Evolutionary conservation across 23 red algal genomes (phyloP).

Genomic region (Agarophyton chilense): DNA sequence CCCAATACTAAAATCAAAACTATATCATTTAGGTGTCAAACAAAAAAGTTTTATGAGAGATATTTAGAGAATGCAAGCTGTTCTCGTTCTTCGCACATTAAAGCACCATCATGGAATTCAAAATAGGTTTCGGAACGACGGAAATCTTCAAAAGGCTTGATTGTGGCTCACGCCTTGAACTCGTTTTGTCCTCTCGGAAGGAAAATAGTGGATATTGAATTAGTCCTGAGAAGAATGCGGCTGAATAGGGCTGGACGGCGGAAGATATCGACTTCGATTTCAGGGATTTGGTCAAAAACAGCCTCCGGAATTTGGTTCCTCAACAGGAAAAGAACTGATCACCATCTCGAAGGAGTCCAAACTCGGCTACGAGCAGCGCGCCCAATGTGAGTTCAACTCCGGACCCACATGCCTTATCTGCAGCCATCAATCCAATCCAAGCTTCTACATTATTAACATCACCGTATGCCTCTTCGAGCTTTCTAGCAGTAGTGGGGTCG

Average conservation of each 20-base stretch:
- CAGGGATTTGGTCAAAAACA: neutral
- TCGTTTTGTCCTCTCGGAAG: neutral
- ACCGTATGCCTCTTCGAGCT: constrained; percentile 21
- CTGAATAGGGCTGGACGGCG: neutral
- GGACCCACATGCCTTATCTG: constrained; percentile 9
- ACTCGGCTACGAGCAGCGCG: constrained; percentile 26
- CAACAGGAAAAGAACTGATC: constrained; percentile 57
- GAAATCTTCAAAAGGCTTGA: too few relatives aligned
- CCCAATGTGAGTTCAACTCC: constrained; percentile 16
- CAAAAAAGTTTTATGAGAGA: too few relatives aligned
- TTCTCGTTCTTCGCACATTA: too few relatives aligned
- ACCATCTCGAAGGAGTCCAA: constrained; percentile 39
- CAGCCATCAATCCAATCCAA: constrained; percentile 40
- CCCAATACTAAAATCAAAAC: too few relatives aligned
- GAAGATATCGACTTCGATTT: constrained; percentile 6
- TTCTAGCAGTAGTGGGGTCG: neutral
- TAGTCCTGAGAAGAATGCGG: constrained; percentile 10
- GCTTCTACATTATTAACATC: constrained; percentile 34
- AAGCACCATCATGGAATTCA: too few relatives aligned
- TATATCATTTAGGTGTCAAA: too few relatives aligned
- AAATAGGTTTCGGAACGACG: too few relatives aligned
- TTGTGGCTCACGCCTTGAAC: neutral
- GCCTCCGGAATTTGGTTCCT: constrained; percentile 9
- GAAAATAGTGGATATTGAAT: neutral
- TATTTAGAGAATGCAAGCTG: too few relatives aligned